These are phyloP conservation scores for Boletus sp. DNA, from an alignment of 768 basidiomycete genomes.

Conservation along the genomic window DNA sequence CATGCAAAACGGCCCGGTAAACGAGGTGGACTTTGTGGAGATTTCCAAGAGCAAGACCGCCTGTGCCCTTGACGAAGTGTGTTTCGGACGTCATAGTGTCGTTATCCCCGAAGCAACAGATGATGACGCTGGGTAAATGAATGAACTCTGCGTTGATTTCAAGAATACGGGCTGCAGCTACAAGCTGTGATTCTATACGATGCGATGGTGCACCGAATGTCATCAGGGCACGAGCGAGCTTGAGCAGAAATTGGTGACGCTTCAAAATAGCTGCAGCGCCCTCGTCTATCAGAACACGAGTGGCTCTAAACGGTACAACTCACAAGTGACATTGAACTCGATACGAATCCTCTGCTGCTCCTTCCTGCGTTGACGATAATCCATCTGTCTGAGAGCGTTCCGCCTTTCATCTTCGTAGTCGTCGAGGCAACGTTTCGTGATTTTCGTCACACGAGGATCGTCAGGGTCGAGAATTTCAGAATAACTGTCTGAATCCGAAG, in stretches of 20 bases:
- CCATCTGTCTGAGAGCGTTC: constrained; percentile 60
- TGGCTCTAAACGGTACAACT: constrained; percentile 21
- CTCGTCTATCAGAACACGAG: background rate
- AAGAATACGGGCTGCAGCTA: constrained; percentile 84
- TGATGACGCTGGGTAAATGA: constrained; percentile 76
- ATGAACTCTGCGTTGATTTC: constrained; percentile 92
- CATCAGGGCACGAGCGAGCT: constrained; percentile 85
- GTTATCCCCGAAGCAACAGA: constrained; percentile 86
- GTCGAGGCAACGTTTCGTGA: constrained; percentile 47
- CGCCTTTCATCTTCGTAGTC: constrained; percentile 64
- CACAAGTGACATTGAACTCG: constrained; percentile 74
- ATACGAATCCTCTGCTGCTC: constrained; percentile 63
- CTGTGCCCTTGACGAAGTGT: constrained; percentile 79
- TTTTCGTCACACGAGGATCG: constrained; percentile 67
- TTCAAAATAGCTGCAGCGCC: constrained; percentile 62
- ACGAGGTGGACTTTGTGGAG: constrained; percentile 82
- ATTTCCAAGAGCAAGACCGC: constrained; percentile 77
- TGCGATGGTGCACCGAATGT: constrained; percentile 91
- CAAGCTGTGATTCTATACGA: constrained; percentile 88
- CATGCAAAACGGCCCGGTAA: constrained; percentile 88
- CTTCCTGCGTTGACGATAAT: constrained; percentile 66
- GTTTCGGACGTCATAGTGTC: constrained; percentile 90
- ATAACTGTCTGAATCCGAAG: constrained; percentile 38
- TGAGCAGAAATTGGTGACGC: constrained; percentile 84
- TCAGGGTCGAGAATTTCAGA: constrained; percentile 66